Base-by-base conservation (phyloP, 2,329 filamentous ascomycete genomes). In the Cercospora berteroae region DNA sequence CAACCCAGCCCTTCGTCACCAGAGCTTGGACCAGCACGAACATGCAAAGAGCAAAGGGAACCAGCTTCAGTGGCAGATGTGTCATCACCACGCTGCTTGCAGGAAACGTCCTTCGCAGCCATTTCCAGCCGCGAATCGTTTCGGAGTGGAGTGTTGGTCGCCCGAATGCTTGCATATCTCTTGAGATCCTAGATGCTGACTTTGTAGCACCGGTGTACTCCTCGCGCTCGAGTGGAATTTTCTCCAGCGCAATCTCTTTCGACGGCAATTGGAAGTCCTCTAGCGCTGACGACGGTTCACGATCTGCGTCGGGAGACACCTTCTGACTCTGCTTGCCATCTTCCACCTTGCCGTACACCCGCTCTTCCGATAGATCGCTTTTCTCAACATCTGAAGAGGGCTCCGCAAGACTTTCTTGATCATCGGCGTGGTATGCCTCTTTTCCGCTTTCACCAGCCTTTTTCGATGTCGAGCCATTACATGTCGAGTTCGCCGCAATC, bases 1-100 rank as follows among this genome's bases (percentile, higher is more conserved):
- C 84, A 0, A 92, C 87, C 90, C 90, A 92, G 12, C 90, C 90
- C 70, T 90, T 92, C 0, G 88, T 90, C 0, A 90, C 89, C 1
- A 93, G 78, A 0, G 85, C 89, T 74, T 93, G 89, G 0, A 92
- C 90, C 0, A 93, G 83, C 8, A 92, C 83, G 69, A 92, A 92
- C 90, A 92, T 92, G 68, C 85, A 83, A 63, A 93, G 87, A 0
- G 89, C 87, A 73, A 92, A 92, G 0, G 90, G 90, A 0, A 93
- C 82, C 0, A 92, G 83, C 0, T 88, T 84, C 60, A 90, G 86
- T 0, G 90, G 90, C 1, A 93, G 81, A 74, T 91, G 88, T 0
- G 84, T 79, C 5, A 90, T 76, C 0, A 92, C 89, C 0, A 87
- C 86, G 25, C 87, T 86, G 2, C 86, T 86, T 0, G 89, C 92